A percentile compares a stretch with the other conserved stretches of the same genome.
These are phyloP conservation scores for Sugiyamaella japonica DNA, from an alignment of 1,139 yeast genomes.

Conservation along the genomic window DNA sequence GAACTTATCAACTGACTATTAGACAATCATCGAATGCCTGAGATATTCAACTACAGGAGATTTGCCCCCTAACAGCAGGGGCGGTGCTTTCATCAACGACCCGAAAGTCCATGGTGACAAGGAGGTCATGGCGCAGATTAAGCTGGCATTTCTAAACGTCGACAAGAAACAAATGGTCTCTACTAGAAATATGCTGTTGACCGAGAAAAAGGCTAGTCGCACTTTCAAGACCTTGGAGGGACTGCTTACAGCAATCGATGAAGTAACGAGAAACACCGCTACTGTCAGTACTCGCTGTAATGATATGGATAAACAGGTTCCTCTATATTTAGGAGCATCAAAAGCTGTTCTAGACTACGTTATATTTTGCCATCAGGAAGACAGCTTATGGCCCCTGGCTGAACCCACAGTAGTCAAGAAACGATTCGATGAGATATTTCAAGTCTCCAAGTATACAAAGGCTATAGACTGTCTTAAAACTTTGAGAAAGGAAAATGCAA, in stretches of 20 bases:
- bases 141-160: slow-evolving; percentile 76
- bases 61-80: slow-evolving; percentile 92
- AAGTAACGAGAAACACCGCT: slow-evolving; percentile 65
- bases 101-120: slow-evolving; percentile 72
- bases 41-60: slow-evolving; percentile 95
- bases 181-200: slow-evolving; percentile 78
- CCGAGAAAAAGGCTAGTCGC: slow-evolving; percentile 58
- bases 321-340: slow-evolving; percentile 82
- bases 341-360: slow-evolving; percentile 87
- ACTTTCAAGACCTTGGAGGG: slow-evolving; percentile 93
- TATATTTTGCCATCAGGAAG: slow-evolving; percentile 97
- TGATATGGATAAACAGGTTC: slow-evolving; percentile 81
- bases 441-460: slow-evolving; percentile 89
- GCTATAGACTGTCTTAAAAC: slow-evolving; percentile 78
- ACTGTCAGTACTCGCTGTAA: slow-evolving; percentile 73
- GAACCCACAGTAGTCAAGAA: slow-evolving; percentile 89
- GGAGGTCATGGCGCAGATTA: slow-evolving; percentile 85
- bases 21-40: slow-evolving; percentile 87
- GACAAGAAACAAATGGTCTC: slow-evolving; percentile 79
- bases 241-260: slow-evolving; percentile 65
- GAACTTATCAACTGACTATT: not conserved
- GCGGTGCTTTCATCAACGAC: slow-evolving; percentile 95
- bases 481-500: slow-evolving; percentile 73
- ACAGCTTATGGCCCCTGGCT: slow-evolving; percentile 86
- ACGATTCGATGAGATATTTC: slow-evolving; percentile 94